Conservation (phyloP, 2,329 filamentous ascomycete genomes). For the Paraconiothyrium brasiliense region DNA sequence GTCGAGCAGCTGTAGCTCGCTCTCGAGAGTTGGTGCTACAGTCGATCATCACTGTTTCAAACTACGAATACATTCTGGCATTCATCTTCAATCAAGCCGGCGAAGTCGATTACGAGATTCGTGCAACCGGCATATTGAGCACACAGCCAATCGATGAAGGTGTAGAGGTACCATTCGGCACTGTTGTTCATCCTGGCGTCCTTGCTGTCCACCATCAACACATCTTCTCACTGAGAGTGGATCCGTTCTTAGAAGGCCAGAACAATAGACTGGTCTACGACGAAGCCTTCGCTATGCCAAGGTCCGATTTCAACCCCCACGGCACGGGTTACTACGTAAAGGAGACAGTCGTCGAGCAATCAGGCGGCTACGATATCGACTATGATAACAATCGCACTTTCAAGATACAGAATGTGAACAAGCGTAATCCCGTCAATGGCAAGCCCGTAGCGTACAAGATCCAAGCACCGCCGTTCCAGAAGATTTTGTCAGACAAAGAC, state of each 20-base stretch:
- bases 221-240: constrained; percentile 69
- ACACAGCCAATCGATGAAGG: constrained; percentile 74
- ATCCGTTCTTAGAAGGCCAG: constrained; percentile 59
- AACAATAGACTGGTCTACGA: constrained; percentile 60
- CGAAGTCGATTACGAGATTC: constrained; percentile 72
- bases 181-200: constrained; percentile 74
- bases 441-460: constrained; percentile 62
- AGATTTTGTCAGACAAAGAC: constrained; percentile 61
- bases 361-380: constrained; percentile 61
- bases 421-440: constrained; percentile 58
- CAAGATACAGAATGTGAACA: constrained; percentile 59
- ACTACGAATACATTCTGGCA: constrained; percentile 78
- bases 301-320: constrained; percentile 64
- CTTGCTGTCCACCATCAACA: constrained; percentile 79
- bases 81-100: constrained; percentile 78
- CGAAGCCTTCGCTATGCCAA: constrained; percentile 67
- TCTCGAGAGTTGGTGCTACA: constrained; percentile 73
- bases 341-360: constrained; percentile 59
- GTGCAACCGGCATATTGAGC: constrained; percentile 73
- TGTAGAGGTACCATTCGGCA: constrained; percentile 71
- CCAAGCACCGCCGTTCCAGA: constrained; percentile 59
- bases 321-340: constrained; percentile 60
- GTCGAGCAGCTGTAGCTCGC: constrained; percentile 69
- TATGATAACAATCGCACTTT: constrained; percentile 56
- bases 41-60: constrained; percentile 75